Percentiles rank a stretch among this genome's conserved stretches.
Conservation (phyloP, 2,329 filamentous ascomycete species). For the Cercospora zeae-maydis region DNA sequence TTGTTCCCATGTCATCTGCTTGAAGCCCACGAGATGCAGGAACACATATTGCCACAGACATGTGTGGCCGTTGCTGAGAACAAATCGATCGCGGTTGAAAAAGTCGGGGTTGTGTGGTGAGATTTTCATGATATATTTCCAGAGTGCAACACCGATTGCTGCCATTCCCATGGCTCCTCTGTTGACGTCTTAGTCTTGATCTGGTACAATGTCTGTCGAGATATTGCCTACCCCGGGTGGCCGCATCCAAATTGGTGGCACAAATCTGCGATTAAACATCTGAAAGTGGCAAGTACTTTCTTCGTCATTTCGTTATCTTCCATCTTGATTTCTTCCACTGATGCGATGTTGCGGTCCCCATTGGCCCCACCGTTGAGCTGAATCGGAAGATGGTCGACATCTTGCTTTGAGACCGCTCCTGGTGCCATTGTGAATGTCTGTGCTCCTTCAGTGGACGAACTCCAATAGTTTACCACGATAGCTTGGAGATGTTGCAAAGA, state of each 20-base stretch:
- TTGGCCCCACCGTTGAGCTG: slow-evolving; percentile 28
- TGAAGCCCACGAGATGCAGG: slow-evolving; percentile 51
- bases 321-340: slow-evolving; percentile 28
- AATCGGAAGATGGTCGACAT: slow-evolving; percentile 29
- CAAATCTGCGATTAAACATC: slow-evolving; percentile 63
- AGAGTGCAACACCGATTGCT: slow-evolving; percentile 59
- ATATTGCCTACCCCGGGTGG: slow-evolving; percentile 57
- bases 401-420: slow-evolving; percentile 25
- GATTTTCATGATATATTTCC: slow-evolving; percentile 62
- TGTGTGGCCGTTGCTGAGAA: slow-evolving; percentile 59
- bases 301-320: slow-evolving; percentile 37
- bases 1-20: slow-evolving; percentile 55
- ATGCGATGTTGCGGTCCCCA: slow-evolving; percentile 12
- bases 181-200: slow-evolving; percentile 4
- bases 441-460: neutral
- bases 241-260: slow-evolving; percentile 68
- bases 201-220: neutral
- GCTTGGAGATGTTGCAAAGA: neutral
- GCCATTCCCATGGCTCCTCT: slow-evolving; percentile 59
- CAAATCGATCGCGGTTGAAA: slow-evolving; percentile 62
- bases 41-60: slow-evolving; percentile 56
- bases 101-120: slow-evolving; percentile 53
- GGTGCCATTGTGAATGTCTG: slow-evolving; percentile 27
- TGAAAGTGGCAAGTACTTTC: slow-evolving; percentile 57
- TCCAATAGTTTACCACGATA: neutral